Evolutionary conservation across 176 grass and related monocot genomes (phyloP), one percentile per base, ranked within the genome.

Genomic region (Carex cristatella): DNA sequence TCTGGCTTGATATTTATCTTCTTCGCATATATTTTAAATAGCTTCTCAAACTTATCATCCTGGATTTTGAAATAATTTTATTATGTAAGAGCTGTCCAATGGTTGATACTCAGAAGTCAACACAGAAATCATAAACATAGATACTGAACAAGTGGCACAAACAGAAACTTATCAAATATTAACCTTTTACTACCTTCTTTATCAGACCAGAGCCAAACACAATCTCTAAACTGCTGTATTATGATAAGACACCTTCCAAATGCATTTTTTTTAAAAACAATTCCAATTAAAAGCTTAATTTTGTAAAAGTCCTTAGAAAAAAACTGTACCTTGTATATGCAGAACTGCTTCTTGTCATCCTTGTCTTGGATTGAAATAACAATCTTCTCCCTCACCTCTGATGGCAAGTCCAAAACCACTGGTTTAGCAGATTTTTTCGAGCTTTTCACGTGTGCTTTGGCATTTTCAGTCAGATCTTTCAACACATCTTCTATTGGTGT

Each of bases 21-120:
- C 77, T 94, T 92, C 9, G 91, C 96, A 4, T 94, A 98, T 6
- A 75, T 82, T 86, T 88, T 94, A 46, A 98, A 90, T 65, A 98
- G 83, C 90, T 80, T 95, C 73, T 91, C 91, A 0, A 98, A 94
- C 59, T 92, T 98, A 19, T 95, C 96, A 61, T 95, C 91, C 93
- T 99, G 85, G 15, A 88, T 75, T 83, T 69, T 7, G 6, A 78
- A 51, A 78, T 57, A 15, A 78, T 78, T 13, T 78, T 78, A 78
- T 71, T 46, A 40, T 15, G 68, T 6, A 71, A 44, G 33, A 44
- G 35, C 27, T 3, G 23, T n/a, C 4, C 16, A 61, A 10, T 81
- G 78, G 58, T 61, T 11, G 23, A 60, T n/a, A 44, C 58, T 27
- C 35, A 35, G 13, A 14, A 64, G 0, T 63, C 13, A 63, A 85